Conservation (phyloP, 2,329 filamentous ascomycete species). For the Sphaceloma murrayae region DNA sequence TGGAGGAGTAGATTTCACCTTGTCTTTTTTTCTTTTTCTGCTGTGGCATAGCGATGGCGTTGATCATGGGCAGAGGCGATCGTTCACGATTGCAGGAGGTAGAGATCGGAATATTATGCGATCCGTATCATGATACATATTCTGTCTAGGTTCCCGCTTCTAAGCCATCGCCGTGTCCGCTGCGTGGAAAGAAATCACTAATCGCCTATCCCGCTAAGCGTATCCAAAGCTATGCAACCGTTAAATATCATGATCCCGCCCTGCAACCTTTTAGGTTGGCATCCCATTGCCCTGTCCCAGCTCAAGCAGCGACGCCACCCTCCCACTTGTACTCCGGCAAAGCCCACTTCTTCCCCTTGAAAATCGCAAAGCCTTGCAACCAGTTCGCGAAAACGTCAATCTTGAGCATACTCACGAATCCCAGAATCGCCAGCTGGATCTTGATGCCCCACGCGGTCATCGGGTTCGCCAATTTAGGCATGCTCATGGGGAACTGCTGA, state of each 20-base stretch:
- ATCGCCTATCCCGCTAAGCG: no score
- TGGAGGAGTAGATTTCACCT: constrained; percentile 43
- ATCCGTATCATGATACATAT: no score
- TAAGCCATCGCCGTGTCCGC: no score
- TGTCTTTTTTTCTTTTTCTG: neutral
- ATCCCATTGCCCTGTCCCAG: neutral
- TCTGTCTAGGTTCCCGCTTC: no score
- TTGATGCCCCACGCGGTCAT: constrained; percentile 11
- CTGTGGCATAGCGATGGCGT: constrained; percentile 15
- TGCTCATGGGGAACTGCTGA: constrained; percentile 8
- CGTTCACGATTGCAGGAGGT: no score
- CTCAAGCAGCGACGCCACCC: neutral
- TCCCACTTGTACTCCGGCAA: constrained; percentile 7
- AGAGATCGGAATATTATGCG: no score
- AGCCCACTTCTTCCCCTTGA: constrained; percentile 9
- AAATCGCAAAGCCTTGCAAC: constrained; percentile 2
- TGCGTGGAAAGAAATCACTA: no score
- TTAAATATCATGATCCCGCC: no score
- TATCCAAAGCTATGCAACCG: constrained; percentile 11
- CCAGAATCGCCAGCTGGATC: constrained; percentile 5
- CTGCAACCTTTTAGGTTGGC: no score
- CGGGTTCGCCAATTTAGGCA: constrained; percentile 11
- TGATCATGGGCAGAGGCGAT: no score
- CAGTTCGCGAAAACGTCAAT: constrained; percentile 11
- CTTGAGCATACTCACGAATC: neutral